Conservation (phyloP, 148 eudicot species). For the Fallopia convolvulus region DNA sequence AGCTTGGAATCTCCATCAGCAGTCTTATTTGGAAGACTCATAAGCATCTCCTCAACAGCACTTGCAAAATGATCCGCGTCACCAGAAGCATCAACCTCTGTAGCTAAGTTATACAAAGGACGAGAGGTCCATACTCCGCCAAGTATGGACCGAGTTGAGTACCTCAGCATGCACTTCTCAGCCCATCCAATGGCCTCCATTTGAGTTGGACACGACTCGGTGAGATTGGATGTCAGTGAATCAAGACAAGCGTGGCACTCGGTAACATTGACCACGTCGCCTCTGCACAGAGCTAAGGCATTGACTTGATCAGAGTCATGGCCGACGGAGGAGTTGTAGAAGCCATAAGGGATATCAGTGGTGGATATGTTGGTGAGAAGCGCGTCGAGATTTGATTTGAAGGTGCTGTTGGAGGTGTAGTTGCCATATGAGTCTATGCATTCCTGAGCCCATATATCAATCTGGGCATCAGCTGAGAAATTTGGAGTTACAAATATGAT, state of each 20-base stretch:
- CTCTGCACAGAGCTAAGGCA: constrained; percentile 23
- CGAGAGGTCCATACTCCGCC: background rate
- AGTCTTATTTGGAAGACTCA: constrained; percentile 8
- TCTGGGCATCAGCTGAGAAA: constrained; percentile 13
- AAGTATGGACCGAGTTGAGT: constrained; percentile 2
- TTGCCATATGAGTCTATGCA: background rate
- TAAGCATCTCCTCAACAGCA: background rate
- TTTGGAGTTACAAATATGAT: background rate
- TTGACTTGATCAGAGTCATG: constrained; percentile 17
- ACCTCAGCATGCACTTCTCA: constrained; percentile 14
- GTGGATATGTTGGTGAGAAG: constrained; percentile 15
- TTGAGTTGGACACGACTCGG: constrained; percentile 14
- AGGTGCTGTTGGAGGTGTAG: constrained; percentile 25
- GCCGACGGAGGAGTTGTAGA: constrained; percentile 29
- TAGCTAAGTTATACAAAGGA: background rate
- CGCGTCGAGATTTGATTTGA: constrained; percentile 15
- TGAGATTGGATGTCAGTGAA: background rate
- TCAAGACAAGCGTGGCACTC: constrained; percentile 16
- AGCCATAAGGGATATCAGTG: constrained; percentile 28
- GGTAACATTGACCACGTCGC: constrained; percentile 3
- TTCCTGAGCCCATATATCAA: constrained; percentile 2
- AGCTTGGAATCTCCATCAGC: constrained; percentile 17
- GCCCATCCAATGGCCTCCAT: constrained; percentile 20
- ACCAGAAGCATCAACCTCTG: background rate
- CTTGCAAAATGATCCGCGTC: background rate